phyloP scores from a whole-genome alignment of 768 basidiomycete species.

The Kwoniella sp. region DNA sequence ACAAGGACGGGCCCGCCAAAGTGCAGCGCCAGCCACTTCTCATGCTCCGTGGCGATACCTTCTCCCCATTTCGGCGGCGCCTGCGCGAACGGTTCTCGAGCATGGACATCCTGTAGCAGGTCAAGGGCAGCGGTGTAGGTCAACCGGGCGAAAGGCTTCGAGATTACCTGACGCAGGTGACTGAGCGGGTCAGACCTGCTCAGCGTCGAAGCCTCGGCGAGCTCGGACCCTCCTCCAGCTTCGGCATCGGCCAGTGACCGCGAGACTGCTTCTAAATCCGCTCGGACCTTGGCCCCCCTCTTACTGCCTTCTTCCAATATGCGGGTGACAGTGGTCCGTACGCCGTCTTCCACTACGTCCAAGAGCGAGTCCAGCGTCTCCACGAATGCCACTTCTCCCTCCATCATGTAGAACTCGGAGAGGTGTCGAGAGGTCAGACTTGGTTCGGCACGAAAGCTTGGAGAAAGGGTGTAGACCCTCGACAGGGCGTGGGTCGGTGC shows the following conservation, averaged over 20 bases:
- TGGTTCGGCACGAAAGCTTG: constrained; percentile 90
- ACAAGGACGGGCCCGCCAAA: constrained; percentile 79
- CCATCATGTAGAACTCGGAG: constrained; percentile 98
- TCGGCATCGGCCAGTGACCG: constrained; percentile 12
- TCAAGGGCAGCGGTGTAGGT: constrained; percentile 72
- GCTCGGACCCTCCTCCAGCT: constrained; percentile 1
- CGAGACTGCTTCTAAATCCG: constrained; percentile 17
- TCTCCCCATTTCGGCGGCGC: constrained; percentile 62
- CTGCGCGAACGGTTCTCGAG: constrained; percentile 55
- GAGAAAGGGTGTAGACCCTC: constrained; percentile 85
- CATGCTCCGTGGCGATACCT: constrained; percentile 80
- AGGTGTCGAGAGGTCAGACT: constrained; percentile 86
- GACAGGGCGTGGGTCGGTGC: constrained; percentile 70
- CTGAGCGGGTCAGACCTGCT: constrained; percentile 31
- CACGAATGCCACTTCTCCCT: constrained; percentile 78
- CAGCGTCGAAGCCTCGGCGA: not conserved
- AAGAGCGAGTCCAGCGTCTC: constrained; percentile 57
- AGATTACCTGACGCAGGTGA: constrained; percentile 52
- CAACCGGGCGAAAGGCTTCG: constrained; percentile 64
- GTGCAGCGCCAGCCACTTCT: constrained; percentile 78
- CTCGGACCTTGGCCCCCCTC: constrained; percentile 9
- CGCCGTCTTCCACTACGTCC: constrained; percentile 58
- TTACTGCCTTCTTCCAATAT: constrained; percentile 12
- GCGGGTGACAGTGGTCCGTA: constrained; percentile 52
- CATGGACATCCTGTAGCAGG: constrained; percentile 54